Percentiles rank a stretch among this genome's conserved stretches.
These are phyloP conservation scores for Clitoria ternatea DNA, from an alignment of 306 rosid species.

Conservation along the genomic window DNA sequence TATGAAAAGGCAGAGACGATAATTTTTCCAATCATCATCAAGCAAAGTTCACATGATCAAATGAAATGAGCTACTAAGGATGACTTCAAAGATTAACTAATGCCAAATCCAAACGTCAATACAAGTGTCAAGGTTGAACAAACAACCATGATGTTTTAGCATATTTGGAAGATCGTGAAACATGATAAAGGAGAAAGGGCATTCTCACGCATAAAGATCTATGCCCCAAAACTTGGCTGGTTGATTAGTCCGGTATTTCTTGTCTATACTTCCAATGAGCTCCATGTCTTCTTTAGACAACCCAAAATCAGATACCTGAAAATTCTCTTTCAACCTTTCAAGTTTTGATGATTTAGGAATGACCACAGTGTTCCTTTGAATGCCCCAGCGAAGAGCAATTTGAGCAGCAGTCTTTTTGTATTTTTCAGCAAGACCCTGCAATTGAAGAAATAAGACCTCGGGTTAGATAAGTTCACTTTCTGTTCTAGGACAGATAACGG, in stretches of 20 bases:
- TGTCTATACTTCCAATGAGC: conserved; percentile 53
- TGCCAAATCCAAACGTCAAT: background rate
- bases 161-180: background rate
- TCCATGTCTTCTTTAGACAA: conserved; percentile 63
- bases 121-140: conserved; percentile 1
- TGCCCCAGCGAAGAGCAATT: conserved; percentile 78
- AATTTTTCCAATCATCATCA: background rate
- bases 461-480: background rate
- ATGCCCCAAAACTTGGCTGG: conserved; percentile 85
- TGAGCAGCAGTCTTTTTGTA: conserved; percentile 67
- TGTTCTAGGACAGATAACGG: background rate
- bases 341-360: conserved; percentile 81
- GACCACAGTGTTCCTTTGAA: conserved; percentile 64
- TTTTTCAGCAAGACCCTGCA: conserved; percentile 68
- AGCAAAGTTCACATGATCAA: conserved; percentile 9
- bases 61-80: background rate
- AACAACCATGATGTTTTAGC: background rate
- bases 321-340: conserved; percentile 78
- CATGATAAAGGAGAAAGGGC: background rate
- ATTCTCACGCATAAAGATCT: conserved; percentile 63
- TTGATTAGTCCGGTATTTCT: conserved; percentile 60
- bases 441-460: conserved; percentile 12
- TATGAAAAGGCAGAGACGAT: background rate
- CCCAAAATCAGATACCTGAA: conserved; percentile 65
- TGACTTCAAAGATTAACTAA: background rate